A percentile compares a stretch with the other conserved stretches of the same genome.
Evolutionary conservation across 2,329 filamentous ascomycete genomes (phyloP).

Genomic region (Fusarium scirpi): DNA sequence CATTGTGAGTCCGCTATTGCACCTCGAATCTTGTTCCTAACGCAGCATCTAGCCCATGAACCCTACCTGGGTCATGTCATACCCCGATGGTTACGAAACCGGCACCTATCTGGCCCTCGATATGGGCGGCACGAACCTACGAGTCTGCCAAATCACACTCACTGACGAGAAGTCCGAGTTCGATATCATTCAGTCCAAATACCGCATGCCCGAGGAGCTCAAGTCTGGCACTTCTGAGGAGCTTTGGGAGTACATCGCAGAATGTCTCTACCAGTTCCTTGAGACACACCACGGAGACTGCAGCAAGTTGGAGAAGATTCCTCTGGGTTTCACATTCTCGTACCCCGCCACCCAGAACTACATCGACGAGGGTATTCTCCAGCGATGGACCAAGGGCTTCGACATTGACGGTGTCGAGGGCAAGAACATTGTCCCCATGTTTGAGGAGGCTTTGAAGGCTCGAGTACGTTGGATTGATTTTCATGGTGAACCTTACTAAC

Average conservation of each 20-base stretch:
- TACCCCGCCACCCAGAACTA: conserved; percentile 94
- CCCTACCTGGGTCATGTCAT: conserved; percentile 93
- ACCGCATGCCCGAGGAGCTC: conserved; percentile 92
- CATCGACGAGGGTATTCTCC: conserved; percentile 91
- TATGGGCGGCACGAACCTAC: conserved; percentile 95
- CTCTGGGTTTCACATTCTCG: conserved; percentile 95
- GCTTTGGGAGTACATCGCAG: conserved; percentile 94
- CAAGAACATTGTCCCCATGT: conserved; percentile 87
- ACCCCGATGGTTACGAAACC: conserved; percentile 86
- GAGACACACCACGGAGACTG: conserved; percentile 82
- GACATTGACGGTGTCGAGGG: conserved; percentile 94
- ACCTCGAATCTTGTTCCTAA: conserved; percentile 25
- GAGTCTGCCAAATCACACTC: conserved; percentile 92
- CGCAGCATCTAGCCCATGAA: conserved; percentile 84
- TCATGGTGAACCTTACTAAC: conserved; percentile 16
- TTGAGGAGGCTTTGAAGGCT: conserved; percentile 81
- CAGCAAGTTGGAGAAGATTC: conserved; percentile 71
- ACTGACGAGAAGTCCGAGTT: conserved; percentile 90
- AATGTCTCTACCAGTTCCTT: conserved; percentile 91
- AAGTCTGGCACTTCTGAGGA: conserved; percentile 87
- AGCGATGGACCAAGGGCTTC: conserved; percentile 98
- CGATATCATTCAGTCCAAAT: conserved; percentile 96
- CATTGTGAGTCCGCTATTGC: conserved; percentile 75
- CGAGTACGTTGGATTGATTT: conserved; percentile 48
- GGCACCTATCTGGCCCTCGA: conserved; percentile 91